Evolutionary conservation across 768 basidiomycete genomes (phyloP), one percentile per base, ranked within the genome.

Genomic region (Termitomyces sp.): DNA sequence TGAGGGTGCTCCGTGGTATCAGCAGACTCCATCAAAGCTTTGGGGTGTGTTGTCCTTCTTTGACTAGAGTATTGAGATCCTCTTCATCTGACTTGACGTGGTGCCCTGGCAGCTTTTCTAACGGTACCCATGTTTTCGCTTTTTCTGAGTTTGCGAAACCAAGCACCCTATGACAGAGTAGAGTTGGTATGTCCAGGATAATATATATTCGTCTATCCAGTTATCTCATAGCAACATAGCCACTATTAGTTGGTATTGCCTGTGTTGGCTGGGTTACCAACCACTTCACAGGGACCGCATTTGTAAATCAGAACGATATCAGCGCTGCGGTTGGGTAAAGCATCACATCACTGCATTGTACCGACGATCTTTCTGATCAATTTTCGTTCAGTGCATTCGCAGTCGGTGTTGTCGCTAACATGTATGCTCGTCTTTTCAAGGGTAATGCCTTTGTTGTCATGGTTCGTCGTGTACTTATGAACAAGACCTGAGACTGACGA

Each of bases 401-500:
- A 1, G 91, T 94, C 44, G 91, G 92, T 6, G 74, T 93, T 56
- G 76, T 92, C 50, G 82, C 91, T 33, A 93, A 93, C 69, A 44
- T 93, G 5, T 93, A 89, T 61, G 88, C 86, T 3, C 82, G 87
- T 43, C 80, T 92, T 69, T 86, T 88, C 65, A 75, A 78, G 3
- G 88, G 89, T 13, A 85, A 87, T 53, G 84, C 89, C 1, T 93
- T 93, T 67, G 88, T 91, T 23, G 84, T 93, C 60, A 91, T 92
- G 84, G 89, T 90, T 46, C 38, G 79, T 71, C 38, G 56, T 50
- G 33, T 20, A 9, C 50, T 30, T 23, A 38, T n/a, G 33, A 38
- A 32, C 26, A 28, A 35, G 49, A 54, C 9, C 43, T 36, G 52
- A 14, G 32, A 20, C 23, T 47, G 23, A 57, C 41, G 23, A 32